phyloP scores from a whole-genome alignment of 257 asterid species.

The Gentiana straminea region DNA sequence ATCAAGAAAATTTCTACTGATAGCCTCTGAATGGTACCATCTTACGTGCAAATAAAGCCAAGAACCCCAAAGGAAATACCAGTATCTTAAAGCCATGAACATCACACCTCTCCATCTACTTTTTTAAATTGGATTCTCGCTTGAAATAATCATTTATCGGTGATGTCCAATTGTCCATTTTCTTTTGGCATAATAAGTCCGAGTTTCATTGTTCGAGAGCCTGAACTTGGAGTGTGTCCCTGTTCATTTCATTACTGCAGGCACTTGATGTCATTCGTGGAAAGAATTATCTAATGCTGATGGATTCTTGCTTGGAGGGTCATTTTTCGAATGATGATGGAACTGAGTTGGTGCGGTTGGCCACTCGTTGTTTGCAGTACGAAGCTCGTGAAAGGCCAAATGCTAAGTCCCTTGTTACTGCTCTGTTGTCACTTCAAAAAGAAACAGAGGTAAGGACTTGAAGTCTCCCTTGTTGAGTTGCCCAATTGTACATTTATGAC shows the following conservation, averaged over 20 bases:
- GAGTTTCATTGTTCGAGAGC: not conserved
- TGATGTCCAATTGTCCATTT: not conserved
- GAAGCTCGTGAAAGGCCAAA: conserved; percentile 96
- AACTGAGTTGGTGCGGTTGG: conserved; percentile 71
- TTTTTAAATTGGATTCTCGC: not conserved
- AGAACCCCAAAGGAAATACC: not conserved
- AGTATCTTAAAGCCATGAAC: not conserved
- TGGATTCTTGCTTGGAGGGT: conserved; percentile 91
- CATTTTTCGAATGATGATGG: conserved; percentile 85
- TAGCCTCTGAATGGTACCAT: not conserved
- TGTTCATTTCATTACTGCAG: conserved; percentile 16
- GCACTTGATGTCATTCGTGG: conserved; percentile 87
- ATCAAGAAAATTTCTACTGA: not conserved
- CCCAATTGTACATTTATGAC: no score
- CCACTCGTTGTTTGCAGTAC: conserved; percentile 78
- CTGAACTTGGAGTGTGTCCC: conserved; percentile 2
- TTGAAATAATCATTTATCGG: not conserved
- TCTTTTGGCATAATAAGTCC: not conserved
- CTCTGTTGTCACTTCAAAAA: conserved; percentile 62
- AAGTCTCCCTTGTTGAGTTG: no score
- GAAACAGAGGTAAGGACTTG: conserved; percentile 45
- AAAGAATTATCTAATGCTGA: conserved; percentile 64
- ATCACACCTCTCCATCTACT: not conserved
- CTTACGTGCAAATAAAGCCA: not conserved
- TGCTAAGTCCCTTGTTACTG: conserved; percentile 54